Evolutionary conservation across 371 early-diverging fungal species (phyloP).

Genomic region (Mucor saturninus): DNA sequence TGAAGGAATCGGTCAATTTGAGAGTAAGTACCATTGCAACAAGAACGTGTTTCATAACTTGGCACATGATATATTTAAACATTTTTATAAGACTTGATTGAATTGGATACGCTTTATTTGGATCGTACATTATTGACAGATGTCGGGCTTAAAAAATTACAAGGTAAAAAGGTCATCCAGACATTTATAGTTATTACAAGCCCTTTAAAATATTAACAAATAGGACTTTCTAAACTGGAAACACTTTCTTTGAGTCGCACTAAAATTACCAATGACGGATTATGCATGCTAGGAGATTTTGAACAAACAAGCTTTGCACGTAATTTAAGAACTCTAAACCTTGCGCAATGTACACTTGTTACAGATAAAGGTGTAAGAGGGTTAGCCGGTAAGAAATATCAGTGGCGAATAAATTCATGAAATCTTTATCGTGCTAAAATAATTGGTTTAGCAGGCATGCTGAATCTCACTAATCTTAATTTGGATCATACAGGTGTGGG

Average conservation of each 20-base stretch:
- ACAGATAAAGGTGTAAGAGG: constrained; percentile 36
- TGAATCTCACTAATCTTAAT: constrained; percentile 46
- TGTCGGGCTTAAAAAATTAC: constrained; percentile 29
- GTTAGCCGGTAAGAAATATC: constrained; percentile 27
- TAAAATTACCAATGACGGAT: constrained; percentile 14
- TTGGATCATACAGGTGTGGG: constrained; percentile 47
- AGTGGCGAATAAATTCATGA: neutral
- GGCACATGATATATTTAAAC: neutral
- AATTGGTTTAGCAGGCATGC: constrained; percentile 28
- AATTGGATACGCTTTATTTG: constrained; percentile 43
- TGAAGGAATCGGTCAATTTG: constrained; percentile 30
- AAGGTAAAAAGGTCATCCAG: constrained; percentile 8
- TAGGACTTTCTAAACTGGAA: constrained; percentile 34
- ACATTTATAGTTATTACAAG: neutral
- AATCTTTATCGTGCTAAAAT: neutral
- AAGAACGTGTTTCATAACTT: neutral
- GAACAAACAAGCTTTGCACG: constrained; percentile 34
- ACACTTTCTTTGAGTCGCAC: constrained; percentile 40
- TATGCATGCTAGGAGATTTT: constrained; percentile 27
- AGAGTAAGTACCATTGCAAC: constrained; percentile 23
- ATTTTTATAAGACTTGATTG: constrained; percentile 25
- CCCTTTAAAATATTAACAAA: neutral
- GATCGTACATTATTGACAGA: constrained; percentile 46
- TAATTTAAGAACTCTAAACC: constrained; percentile 36
- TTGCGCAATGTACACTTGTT: constrained; percentile 33